A percentile compares a stretch with the other conserved stretches of the same genome.
phyloP scores from a whole-genome alignment of 1,284 basidiomycete species.

The Ustilago curta region DNA sequence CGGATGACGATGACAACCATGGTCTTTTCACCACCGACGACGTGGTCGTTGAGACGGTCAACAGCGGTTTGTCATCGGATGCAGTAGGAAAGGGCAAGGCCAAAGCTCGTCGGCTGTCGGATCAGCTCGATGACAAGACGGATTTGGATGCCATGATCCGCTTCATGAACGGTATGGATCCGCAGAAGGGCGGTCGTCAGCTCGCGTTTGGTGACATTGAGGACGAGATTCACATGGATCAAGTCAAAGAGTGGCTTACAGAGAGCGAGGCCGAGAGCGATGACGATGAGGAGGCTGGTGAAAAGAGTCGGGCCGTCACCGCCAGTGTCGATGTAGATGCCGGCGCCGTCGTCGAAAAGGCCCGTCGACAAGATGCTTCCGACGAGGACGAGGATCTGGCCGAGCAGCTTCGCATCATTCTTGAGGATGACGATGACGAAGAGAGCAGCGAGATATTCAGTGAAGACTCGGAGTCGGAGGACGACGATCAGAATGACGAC shows the following conservation, averaged over 20 bases:
- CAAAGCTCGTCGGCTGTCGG: slow-evolving; percentile 31
- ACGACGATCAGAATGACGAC: slow-evolving; percentile 17
- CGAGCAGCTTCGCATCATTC: slow-evolving; percentile 44
- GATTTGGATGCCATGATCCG: slow-evolving; percentile 57
- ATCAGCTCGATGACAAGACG: slow-evolving; percentile 41
- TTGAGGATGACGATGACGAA: slow-evolving; percentile 41
- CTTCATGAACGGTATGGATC: slow-evolving; percentile 65
- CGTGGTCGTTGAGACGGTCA: slow-evolving; percentile 31
- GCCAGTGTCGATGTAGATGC: not conserved
- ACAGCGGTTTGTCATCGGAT: slow-evolving; percentile 12
- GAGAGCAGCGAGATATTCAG: slow-evolving; percentile 35
- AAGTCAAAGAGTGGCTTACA: slow-evolving; percentile 62
- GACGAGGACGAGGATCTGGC: slow-evolving; percentile 34
- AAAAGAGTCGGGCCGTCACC: not conserved
- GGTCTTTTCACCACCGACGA: slow-evolving; percentile 18
- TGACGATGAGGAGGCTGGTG: slow-evolving; percentile 12
- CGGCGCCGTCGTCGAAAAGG: not conserved
- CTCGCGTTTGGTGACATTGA: slow-evolving; percentile 60
- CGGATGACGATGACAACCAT: slow-evolving; percentile 21
- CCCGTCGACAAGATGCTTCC: not conserved
- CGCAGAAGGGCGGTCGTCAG: slow-evolving; percentile 54
- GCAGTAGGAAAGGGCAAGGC: slow-evolving; percentile 27
- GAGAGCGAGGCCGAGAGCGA: slow-evolving; percentile 48
- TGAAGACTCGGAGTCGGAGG: slow-evolving; percentile 37
- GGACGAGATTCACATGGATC: slow-evolving; percentile 47